Base-by-base conservation (phyloP, 495 filamentous ascomycete genomes). In the Saxispiralis lemnorum region DNA sequence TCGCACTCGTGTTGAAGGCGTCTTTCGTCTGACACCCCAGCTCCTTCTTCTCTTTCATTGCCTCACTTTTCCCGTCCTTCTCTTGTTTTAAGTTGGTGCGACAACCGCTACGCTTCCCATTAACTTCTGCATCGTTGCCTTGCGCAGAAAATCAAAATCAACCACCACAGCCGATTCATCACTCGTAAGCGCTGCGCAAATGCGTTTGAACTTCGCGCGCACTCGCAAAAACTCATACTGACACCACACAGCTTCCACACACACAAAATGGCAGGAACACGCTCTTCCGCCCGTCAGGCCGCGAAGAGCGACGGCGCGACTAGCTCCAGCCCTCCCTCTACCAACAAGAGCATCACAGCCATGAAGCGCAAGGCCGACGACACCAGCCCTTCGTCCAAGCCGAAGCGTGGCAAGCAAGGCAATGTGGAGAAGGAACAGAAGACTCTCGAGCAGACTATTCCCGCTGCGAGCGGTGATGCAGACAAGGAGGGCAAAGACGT, bases 381-480 rank as follows among this genome's bases (percentile, higher is more conserved):
- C 6, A 9, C 47, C 4, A 53, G 51, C 7, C 43, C 56, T 15
- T 14, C 48, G 6, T 33, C 17, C 24, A 38, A 55, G 30, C 32
- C 55, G 7, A 61, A 60, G 48, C 56, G 50, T 21, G 55, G 55
- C 16, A 28, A 28, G 24, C 24, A 28, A 28, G 24, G 4, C 24
- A 9, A 28, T 28, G 24, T 9, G 24, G 9, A 28, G 30, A 63
- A 60, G 45, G 33, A 47, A 39, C 59, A 63, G 46, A 57, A 61
- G 49, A 61, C 59, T 9, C 46, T 62, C 38, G 56, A 64, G 39
- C 56, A 64, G 49, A 58, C 58, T 1, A 51, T 59, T 36, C 51
- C 51, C 1, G 47, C 12, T 10, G 31, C 39, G 12, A 42, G 45
- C 9, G 3, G 15, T 14, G 32, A 39, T 33, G 24, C 47, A 0